Percentiles rank a stretch among this genome's conserved stretches.
Evolutionary conservation across 2,329 filamentous ascomycete species (phyloP).

Genomic region (Diaporthe caulivora): DNA sequence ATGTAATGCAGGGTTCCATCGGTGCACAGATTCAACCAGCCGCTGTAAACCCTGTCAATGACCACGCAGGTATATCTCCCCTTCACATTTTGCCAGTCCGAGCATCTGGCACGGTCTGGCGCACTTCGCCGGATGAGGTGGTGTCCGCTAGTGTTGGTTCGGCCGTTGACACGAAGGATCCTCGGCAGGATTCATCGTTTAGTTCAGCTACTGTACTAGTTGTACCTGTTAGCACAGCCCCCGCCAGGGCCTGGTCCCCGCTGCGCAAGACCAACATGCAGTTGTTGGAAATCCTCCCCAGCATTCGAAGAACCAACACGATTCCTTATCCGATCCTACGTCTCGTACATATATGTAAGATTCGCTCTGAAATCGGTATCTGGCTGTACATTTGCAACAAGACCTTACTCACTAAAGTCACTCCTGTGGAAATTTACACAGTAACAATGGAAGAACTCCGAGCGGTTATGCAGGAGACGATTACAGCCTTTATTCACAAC

Average conservation of each 20-base stretch:
- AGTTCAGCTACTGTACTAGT: no score
- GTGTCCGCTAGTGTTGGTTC: neutral
- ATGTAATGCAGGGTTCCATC: neutral
- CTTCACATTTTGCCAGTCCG: no score
- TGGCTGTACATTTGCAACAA: neutral
- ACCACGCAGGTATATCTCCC: no score
- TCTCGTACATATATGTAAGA: constrained; percentile 7
- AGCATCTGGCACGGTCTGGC: neutral
- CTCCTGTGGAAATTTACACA: neutral
- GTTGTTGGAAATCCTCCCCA: neutral
- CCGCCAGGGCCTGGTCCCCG: no score
- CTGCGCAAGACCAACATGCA: neutral
- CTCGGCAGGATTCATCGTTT: neutral
- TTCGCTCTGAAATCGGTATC: neutral
- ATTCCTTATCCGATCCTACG: neutral
- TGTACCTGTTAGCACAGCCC: constrained; percentile 7
- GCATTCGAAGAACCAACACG: neutral
- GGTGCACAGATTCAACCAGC: neutral
- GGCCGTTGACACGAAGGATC: neutral
- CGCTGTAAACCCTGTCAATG: neutral
- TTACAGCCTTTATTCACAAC: constrained; percentile 38
- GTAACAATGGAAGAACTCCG: constrained; percentile 28
- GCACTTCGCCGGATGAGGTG: neutral
- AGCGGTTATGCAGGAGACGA: constrained; percentile 31
- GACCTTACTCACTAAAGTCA: neutral